Conservation (phyloP, 768 basidiomycete species). For the Lentinula edodes region DNA sequence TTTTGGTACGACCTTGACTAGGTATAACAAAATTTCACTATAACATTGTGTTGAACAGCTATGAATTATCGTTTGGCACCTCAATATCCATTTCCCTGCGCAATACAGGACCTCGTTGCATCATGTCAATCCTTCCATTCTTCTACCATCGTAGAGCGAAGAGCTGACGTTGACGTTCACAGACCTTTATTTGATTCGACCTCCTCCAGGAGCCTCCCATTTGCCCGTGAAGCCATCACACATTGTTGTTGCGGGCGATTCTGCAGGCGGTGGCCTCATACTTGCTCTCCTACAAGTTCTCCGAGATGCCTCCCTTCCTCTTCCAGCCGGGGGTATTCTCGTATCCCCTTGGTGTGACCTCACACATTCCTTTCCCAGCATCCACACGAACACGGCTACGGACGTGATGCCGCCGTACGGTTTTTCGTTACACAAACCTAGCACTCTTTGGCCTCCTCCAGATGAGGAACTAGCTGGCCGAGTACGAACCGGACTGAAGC, state of each 20-base stretch:
- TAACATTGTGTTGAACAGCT: slow-evolving; percentile 31
- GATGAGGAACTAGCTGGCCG: slow-evolving; percentile 52
- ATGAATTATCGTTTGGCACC: slow-evolving; percentile 87
- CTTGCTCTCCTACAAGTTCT: slow-evolving; percentile 83
- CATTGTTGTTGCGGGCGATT: slow-evolving; percentile 87
- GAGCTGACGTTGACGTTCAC: background rate
- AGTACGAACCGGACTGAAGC: slow-evolving; percentile 56
- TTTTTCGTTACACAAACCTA: slow-evolving; percentile 73
- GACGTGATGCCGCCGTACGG: slow-evolving; percentile 80
- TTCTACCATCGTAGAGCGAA: background rate
- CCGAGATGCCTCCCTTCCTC: slow-evolving; percentile 75
- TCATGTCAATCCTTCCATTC: slow-evolving; percentile 52
- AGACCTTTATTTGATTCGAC: slow-evolving; percentile 89
- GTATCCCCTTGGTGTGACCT: slow-evolving; percentile 91
- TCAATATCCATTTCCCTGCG: slow-evolving; percentile 95
- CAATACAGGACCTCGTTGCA: slow-evolving; percentile 82
- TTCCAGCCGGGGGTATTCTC: slow-evolving; percentile 83
- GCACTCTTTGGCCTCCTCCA: slow-evolving; percentile 73
- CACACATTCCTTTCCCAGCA: slow-evolving; percentile 93
- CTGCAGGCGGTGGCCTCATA: slow-evolving; percentile 86
- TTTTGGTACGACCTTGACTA: slow-evolving; percentile 46
- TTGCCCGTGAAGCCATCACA: slow-evolving; percentile 72
- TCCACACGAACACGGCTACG: slow-evolving; percentile 79
- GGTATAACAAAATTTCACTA: background rate
- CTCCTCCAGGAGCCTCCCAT: slow-evolving; percentile 76